Evolutionary conservation across 306 rosid genomes (phyloP).

Genomic region (Comarum palustre): DNA sequence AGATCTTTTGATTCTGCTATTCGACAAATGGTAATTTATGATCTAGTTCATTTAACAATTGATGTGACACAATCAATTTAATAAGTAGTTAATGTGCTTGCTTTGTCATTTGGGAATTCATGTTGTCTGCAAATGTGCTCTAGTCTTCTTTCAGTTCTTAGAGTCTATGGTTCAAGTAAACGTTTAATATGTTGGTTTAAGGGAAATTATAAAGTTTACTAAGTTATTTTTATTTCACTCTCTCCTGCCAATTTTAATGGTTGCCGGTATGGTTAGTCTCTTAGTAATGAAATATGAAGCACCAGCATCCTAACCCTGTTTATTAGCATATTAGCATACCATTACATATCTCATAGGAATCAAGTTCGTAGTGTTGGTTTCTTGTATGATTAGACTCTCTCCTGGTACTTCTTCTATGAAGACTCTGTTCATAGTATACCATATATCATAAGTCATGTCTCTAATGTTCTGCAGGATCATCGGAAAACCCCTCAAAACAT

Average conservation of each 20-base stretch:
- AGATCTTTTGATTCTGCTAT: conserved; percentile 66
- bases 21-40: conserved; percentile 68
- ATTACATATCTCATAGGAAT: conserved; percentile 24
- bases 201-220: background rate
- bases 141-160: background rate
- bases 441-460: conserved; percentile 23
- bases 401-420: conserved; percentile 1
- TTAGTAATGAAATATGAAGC: background rate
- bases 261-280: background rate
- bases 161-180: background rate
- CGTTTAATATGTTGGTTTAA: background rate
- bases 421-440: background rate
- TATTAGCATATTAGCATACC: background rate
- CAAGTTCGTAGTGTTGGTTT: background rate
- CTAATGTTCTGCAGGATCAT: conserved; percentile 54
- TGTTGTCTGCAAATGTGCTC: background rate
- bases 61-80: background rate
- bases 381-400: background rate
- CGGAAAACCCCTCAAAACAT: conserved; percentile 73
- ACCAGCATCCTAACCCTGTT: background rate
- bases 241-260: background rate
- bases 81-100: background rate
- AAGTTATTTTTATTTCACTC: background rate
- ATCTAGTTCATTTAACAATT: background rate
- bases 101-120: background rate